Percentiles rank a stretch among this genome's conserved stretches.
Conservation (phyloP, 106 monocot genomes). For the Allium cepa region DNA sequence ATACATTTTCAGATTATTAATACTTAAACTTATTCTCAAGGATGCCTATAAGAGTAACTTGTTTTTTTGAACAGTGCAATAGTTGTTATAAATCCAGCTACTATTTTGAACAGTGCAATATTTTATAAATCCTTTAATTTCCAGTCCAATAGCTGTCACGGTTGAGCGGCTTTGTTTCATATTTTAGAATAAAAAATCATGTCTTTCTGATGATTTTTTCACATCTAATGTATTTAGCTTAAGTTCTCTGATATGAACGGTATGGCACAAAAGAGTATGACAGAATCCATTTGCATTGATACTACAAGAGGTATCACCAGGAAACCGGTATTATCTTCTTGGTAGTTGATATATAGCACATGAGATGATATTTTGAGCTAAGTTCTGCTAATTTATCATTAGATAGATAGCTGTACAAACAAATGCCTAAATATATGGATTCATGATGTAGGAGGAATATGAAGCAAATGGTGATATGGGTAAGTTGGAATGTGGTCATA, state of each 20-base stretch:
- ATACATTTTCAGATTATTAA: too few relatives aligned
- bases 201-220: not conserved
- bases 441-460: slow-evolving; percentile 68
- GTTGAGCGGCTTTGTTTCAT: too few relatives aligned
- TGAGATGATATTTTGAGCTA: too few relatives aligned
- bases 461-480: slow-evolving; percentile 69
- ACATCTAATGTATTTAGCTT: slow-evolving; percentile 34
- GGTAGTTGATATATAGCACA: not conserved
- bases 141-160: too few relatives aligned
- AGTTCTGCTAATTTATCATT: too few relatives aligned
- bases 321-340: not conserved
- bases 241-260: slow-evolving; percentile 71
- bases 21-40: too few relatives aligned
- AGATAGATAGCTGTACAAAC: not conserved
- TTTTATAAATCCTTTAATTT: too few relatives aligned
- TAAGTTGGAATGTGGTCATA: slow-evolving; percentile 70
- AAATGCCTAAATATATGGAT: not conserved
- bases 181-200: not conserved
- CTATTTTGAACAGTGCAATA: too few relatives aligned
- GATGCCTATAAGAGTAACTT: too few relatives aligned
- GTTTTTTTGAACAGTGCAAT: too few relatives aligned
- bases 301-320: slow-evolving; percentile 72
- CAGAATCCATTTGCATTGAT: slow-evolving; percentile 93
- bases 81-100: too few relatives aligned
- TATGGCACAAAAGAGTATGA: slow-evolving; percentile 89